These are phyloP conservation scores for Quercus lobata DNA, from an alignment of 331 rosid species.

Conservation along the genomic window DNA sequence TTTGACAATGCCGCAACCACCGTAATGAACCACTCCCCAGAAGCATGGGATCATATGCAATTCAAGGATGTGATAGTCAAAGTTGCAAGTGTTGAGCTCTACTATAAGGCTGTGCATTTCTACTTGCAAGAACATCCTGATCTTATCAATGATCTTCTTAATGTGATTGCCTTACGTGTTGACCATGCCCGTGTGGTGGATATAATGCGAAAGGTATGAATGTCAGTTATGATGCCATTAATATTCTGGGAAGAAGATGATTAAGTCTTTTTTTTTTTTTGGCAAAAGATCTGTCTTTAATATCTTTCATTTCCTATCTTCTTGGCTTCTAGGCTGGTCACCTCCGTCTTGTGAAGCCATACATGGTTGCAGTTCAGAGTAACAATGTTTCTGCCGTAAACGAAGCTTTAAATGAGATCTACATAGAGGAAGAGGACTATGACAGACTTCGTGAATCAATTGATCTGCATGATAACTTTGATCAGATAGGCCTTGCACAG, in stretches of 20 bases:
- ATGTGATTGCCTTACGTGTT: slow-evolving; percentile 96
- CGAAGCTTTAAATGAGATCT: slow-evolving; percentile 95
- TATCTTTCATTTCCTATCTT: no score
- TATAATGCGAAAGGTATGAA: slow-evolving; percentile 46
- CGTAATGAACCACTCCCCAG: slow-evolving; percentile 98
- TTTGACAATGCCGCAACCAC: slow-evolving; percentile 99
- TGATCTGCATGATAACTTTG: slow-evolving; percentile 95
- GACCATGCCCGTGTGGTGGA: slow-evolving; percentile 99
- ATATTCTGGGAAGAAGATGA: no score
- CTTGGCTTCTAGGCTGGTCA: slow-evolving; percentile 38
- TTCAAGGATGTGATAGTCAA: slow-evolving; percentile 90
- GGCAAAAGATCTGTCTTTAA: no score
- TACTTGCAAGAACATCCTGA: slow-evolving; percentile 99
- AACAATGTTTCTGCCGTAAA: slow-evolving; percentile 96
- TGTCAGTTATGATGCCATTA: no score
- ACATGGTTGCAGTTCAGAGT: slow-evolving; percentile 99
- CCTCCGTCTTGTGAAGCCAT: slow-evolving; percentile 95
- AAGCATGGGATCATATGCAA: slow-evolving; percentile 99
- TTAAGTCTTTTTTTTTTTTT: no score
- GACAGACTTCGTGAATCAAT: slow-evolving; percentile 95
- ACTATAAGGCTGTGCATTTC: slow-evolving; percentile 97
- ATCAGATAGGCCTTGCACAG: slow-evolving; percentile 98
- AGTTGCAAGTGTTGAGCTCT: slow-evolving; percentile 95
- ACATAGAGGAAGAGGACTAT: slow-evolving; percentile 99
- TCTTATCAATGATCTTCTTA: slow-evolving; percentile 92